phyloP scores from a whole-genome alignment of 345 rosid species.

The Sisymbrium altissimum region DNA sequence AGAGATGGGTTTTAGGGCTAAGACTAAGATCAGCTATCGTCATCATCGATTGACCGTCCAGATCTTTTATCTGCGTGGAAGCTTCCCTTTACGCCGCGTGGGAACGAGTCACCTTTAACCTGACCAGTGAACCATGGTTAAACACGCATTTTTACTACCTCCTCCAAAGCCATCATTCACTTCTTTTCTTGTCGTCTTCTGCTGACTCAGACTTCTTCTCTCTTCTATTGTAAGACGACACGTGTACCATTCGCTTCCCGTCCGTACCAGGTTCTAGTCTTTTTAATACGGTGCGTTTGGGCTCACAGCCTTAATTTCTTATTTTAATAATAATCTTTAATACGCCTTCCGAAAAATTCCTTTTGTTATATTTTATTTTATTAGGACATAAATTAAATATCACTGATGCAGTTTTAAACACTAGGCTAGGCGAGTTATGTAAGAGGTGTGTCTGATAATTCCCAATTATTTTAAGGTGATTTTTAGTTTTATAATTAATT shows the following conservation, averaged over 20 bases:
- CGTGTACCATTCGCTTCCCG: not conserved
- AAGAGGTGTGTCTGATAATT: constrained; percentile 23
- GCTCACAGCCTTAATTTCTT: not conserved
- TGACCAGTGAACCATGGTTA: not conserved
- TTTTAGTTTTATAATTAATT: not conserved
- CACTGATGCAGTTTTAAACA: no score
- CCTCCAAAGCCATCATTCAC: not conserved
- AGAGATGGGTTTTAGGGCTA: not conserved
- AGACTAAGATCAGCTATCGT: constrained; percentile 13
- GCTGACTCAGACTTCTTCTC: constrained; percentile 11
- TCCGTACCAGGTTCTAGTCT: not conserved
- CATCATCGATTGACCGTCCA: constrained; percentile 27
- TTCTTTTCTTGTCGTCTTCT: constrained; percentile 25
- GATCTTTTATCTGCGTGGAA: constrained; percentile 4
- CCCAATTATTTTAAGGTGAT: not conserved
- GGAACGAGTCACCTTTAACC: not conserved
- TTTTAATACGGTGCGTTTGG: constrained; percentile 19
- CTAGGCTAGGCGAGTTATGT: constrained; percentile 1
- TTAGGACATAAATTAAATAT: not conserved
- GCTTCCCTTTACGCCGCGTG: not conserved
- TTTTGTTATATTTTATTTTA: constrained; percentile 8
- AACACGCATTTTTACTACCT: not conserved
- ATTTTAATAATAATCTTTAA: not conserved
- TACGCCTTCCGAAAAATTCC: constrained; percentile 27
- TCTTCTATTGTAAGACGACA: not conserved